Conservation (phyloP, 768 basidiomycete species). For the Lactifluus pinguis region DNA sequence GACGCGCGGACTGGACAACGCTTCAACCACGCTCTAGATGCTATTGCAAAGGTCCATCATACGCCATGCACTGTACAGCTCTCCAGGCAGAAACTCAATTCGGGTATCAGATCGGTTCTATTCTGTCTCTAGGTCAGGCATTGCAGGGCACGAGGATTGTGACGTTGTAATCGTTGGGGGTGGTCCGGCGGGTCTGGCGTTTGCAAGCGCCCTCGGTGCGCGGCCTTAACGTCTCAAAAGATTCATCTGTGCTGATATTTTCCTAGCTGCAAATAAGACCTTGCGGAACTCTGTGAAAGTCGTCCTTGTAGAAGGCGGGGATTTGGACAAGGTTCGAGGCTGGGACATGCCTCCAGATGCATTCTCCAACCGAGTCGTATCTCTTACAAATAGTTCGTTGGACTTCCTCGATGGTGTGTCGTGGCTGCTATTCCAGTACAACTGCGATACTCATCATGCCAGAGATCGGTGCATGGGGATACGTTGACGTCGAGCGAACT, state of each 20-base stretch:
- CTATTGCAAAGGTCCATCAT: neutral
- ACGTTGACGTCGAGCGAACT: slow-evolving; percentile 61
- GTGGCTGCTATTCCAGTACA: neutral
- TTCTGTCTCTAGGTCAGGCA: neutral
- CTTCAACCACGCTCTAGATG: neutral
- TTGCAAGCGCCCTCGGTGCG: slow-evolving; percentile 81
- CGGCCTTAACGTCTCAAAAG: neutral
- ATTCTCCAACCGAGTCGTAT: slow-evolving; percentile 81
- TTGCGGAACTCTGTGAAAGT: slow-evolving; percentile 50
- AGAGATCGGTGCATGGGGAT: slow-evolving; percentile 82
- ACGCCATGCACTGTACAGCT: neutral
- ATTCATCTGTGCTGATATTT: slow-evolving; percentile 2
- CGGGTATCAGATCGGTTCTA: neutral
- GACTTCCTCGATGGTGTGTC: slow-evolving; percentile 53
- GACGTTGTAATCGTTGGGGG: slow-evolving; percentile 95
- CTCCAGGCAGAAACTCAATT: neutral
- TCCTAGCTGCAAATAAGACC: slow-evolving; percentile 42
- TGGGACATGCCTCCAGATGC: slow-evolving; percentile 51
- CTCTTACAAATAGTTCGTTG: slow-evolving; percentile 69
- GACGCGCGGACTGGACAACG: too few species aligned
- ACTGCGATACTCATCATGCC: neutral
- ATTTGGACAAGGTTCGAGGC: slow-evolving; percentile 53
- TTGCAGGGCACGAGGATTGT: slow-evolving; percentile 35
- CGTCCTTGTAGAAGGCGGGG: slow-evolving; percentile 74
- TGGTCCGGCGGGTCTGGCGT: slow-evolving; percentile 83